Conservation (phyloP, 768 basidiomycete species). For the Calocybe indica region DNA sequence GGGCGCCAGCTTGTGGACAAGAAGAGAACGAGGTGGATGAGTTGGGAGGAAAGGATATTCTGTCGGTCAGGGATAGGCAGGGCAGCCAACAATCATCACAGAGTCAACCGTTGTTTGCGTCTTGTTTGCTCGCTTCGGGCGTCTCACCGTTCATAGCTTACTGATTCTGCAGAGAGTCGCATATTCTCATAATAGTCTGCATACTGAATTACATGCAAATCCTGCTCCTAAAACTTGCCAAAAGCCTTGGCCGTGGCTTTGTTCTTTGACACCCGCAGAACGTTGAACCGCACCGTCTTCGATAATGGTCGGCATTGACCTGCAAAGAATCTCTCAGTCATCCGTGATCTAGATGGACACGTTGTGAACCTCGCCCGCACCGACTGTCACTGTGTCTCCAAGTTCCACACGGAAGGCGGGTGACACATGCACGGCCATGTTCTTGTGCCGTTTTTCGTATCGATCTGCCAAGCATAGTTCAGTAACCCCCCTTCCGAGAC, state of each 20-base stretch:
- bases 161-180: neutral
- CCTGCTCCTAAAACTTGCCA: slow-evolving; percentile 73
- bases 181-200: neutral
- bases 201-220: slow-evolving; percentile 19
- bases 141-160: neutral
- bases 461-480: slow-evolving; percentile 52
- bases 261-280: slow-evolving; percentile 90
- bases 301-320: slow-evolving; percentile 99
- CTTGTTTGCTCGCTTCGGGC: slow-evolving; percentile 13
- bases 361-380: slow-evolving; percentile 38
- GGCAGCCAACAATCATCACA: slow-evolving; percentile 4
- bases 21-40: slow-evolving; percentile 10
- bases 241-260: slow-evolving; percentile 90
- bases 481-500: neutral
- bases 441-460: slow-evolving; percentile 99
- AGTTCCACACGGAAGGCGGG: slow-evolving; percentile 98
- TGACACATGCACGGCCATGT: slow-evolving; percentile 93
- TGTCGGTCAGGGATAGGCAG: slow-evolving; percentile 1
- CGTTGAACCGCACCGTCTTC: slow-evolving; percentile 99
- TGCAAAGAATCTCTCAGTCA: slow-evolving; percentile 17
- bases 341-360: slow-evolving; percentile 4
- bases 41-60: slow-evolving; percentile 6
- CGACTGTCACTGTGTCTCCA: slow-evolving; percentile 93
- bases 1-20: slow-evolving; percentile 63
- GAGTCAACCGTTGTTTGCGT: slow-evolving; percentile 9